phyloP scores from a whole-genome alignment of 495 filamentous ascomycete genomes.

The Tetracladium setigerum region DNA sequence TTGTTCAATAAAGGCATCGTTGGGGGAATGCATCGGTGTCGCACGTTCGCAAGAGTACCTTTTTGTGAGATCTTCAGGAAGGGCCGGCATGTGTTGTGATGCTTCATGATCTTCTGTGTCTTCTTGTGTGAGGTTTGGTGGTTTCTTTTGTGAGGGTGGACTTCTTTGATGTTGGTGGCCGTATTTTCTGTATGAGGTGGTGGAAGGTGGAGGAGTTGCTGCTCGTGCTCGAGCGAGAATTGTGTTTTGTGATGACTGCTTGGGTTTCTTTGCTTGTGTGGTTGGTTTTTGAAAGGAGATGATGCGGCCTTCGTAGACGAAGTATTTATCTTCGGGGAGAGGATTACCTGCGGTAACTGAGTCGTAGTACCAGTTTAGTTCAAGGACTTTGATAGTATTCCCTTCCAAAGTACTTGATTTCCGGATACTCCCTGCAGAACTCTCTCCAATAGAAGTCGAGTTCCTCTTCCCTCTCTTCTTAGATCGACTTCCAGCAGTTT shows the following conservation, averaged over 20 bases:
- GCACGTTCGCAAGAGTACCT: constrained; percentile 78
- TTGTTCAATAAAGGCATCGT: constrained; percentile 66
- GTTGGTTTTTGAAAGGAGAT: background rate
- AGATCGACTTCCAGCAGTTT: too few relatives aligned
- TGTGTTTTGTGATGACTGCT: constrained; percentile 12
- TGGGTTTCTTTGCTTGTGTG: background rate
- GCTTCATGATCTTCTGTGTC: constrained; percentile 60
- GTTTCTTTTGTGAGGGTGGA: constrained; percentile 17
- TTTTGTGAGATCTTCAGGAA: constrained; percentile 65
- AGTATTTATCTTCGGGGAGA: constrained; percentile 52
- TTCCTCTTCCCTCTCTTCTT: too few relatives aligned
- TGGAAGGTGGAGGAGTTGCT: constrained; percentile 3
- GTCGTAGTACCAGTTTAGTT: constrained; percentile 65
- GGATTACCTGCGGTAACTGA: constrained; percentile 45
- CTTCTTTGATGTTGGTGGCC: constrained; percentile 5
- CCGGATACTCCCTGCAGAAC: too few relatives aligned
- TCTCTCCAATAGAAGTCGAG: too few relatives aligned
- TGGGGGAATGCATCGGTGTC: constrained; percentile 62
- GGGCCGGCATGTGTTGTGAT: constrained; percentile 37
- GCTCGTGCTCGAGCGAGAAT: constrained; percentile 24
- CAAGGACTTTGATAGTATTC: constrained; percentile 57
- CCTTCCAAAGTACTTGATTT: background rate
- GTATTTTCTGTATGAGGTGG: background rate
- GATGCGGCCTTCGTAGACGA: constrained; percentile 54
- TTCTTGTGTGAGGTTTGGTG: constrained; percentile 33